A percentile compares a stretch with the other conserved stretches of the same genome.
Evolutionary conservation across 2,329 filamentous ascomycete genomes (phyloP).

Genomic region (Blastomyces percursus): DNA sequence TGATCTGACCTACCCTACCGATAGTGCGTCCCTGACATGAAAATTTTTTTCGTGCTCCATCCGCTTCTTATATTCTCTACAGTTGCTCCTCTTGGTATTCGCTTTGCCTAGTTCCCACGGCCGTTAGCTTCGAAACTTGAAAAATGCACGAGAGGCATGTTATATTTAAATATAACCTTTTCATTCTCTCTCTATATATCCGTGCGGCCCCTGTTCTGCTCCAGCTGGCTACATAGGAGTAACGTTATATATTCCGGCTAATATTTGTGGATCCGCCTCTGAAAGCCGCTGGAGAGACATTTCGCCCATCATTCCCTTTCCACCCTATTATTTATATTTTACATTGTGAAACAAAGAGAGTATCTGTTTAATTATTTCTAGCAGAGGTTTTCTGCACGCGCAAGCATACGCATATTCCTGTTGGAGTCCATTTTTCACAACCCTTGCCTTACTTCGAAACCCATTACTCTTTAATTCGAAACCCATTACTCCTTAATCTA

Average conservation of each 20-base stretch:
- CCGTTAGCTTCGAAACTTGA: background rate
- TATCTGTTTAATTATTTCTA: background rate
- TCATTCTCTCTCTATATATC: background rate
- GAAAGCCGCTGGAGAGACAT: background rate
- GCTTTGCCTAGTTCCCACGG: background rate
- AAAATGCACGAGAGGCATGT: background rate
- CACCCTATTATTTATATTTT: background rate
- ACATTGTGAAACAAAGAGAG: background rate
- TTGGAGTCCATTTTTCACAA: background rate
- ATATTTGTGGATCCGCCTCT: background rate
- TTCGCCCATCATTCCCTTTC: background rate
- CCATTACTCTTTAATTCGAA: background rate
- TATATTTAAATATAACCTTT: slow-evolving; percentile 1
- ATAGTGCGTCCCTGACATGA: slow-evolving; percentile 4
- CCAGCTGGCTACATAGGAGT: background rate
- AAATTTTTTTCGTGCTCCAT: background rate
- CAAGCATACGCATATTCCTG: background rate
- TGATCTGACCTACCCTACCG: background rate
- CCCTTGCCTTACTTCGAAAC: background rate
- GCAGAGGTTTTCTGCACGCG: background rate
- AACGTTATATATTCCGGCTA: background rate
- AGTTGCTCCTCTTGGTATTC: background rate
- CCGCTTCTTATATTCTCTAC: background rate
- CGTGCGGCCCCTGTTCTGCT: background rate
- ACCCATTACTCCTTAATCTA: background rate